Conservation (phyloP, 2,329 filamentous ascomycete genomes). For the Calonectria honghensis region DNA sequence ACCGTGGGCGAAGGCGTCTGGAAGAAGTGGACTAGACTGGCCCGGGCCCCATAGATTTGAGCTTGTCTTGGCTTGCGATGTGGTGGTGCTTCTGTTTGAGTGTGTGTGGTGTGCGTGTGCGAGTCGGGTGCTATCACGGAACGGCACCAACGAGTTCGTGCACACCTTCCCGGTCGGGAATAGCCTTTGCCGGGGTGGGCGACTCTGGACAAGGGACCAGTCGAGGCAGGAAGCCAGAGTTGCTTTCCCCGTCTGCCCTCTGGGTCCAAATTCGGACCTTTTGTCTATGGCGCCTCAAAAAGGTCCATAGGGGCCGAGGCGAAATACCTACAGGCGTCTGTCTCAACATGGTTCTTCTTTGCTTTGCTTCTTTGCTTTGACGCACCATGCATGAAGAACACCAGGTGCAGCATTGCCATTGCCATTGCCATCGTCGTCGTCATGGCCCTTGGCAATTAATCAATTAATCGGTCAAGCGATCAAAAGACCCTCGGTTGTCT, state of each 20-base stretch:
- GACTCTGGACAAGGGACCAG: conserved; percentile 27
- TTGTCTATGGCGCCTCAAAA: conserved; percentile 43
- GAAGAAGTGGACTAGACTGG: conserved; percentile 33
- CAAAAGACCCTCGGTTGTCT: neutral
- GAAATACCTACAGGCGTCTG: conserved; percentile 1
- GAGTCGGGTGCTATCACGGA: conserved; percentile 39
- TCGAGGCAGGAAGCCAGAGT: conserved; percentile 37
- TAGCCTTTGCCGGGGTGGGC: conserved; percentile 35
- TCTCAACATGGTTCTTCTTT: conserved; percentile 20
- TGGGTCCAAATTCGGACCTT: conserved; percentile 51
- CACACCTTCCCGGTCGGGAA: conserved; percentile 41
- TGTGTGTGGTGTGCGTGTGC: conserved; percentile 15
- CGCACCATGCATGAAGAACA: neutral
- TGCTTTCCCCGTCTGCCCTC: conserved; percentile 36
- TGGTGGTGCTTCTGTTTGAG: neutral
- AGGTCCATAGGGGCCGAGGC: conserved; percentile 24
- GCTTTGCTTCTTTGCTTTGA: neutral
- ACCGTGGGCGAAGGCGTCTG: conserved; percentile 30
- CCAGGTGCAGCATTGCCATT: neutral
- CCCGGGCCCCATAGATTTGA: conserved; percentile 25
- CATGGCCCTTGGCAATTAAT: neutral
- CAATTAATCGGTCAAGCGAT: neutral
- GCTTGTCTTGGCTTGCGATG: conserved; percentile 19
- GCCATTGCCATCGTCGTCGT: neutral
- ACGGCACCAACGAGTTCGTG: conserved; percentile 37